Evolutionary conservation across 208 protist genomes (phyloP), one percentile per base, ranked within the genome.

Genomic region (Lotmaria passim): DNA sequence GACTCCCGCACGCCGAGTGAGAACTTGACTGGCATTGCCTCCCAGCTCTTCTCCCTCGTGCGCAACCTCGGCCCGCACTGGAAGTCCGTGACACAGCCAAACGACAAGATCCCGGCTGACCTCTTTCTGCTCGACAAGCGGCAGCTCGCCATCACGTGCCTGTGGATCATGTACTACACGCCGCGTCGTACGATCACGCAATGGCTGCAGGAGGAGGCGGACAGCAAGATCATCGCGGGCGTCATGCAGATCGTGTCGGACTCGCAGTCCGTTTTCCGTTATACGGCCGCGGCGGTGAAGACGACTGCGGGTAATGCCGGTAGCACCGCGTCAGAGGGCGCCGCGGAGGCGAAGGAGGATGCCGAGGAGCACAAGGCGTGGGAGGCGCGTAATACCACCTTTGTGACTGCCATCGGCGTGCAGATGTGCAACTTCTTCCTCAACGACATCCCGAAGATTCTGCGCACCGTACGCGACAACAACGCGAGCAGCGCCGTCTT

Each of bases 101-200:
- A 70, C 53, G 83, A 93, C 41, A 89, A 91, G 69, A 60, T 64
- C 3, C 71, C 82, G 1, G 17, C 67, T 3, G 66, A 64, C 15
- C 53, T 81, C 23, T 73, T 80, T 33, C 26, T 82, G 47, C 58
- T 52, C n/a, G 89, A 94, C 41, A 85, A 87, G 69, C 85, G 87
- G 12, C 82, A 83, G 46, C 74, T 93, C n/a, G 71, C 64, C 7
- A 83, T 92, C 39, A 69, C 71, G n/a, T 65, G 82, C 26, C 38
- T 93, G 39, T 96, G 91, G 89, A 90, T 96, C 68, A 55, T 91
- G 26, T 94, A 87, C 66, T 94, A 96, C 75, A 82, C 82, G 2
- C 85, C 89, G 0, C 73, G 77, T 19, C 43, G 36, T 19, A 57
- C 65, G 17, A 75, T 93, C 17, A 53, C 28, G 21, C 31, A 67